Conservation (phyloP, 441 rosid species). For the Adansonia madagascariensis region DNA sequence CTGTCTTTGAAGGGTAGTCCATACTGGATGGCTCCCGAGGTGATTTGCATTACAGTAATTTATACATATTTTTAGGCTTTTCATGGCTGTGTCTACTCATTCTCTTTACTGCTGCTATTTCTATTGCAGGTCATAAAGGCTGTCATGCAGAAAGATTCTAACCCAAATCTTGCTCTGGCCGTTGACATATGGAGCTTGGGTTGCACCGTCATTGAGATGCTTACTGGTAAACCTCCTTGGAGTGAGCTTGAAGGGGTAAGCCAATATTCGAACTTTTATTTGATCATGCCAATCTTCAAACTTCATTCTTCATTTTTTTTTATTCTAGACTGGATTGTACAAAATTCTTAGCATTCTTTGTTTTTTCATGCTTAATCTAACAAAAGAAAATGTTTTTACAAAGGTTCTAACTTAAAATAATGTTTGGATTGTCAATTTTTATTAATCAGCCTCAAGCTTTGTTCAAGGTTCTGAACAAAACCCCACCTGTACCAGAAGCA, state of each 20-base stretch:
- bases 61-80: not conserved
- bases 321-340: not conserved
- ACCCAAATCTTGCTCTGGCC: conserved; percentile 57
- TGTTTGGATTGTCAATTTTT: conserved; percentile 24
- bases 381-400: not conserved
- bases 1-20: conserved; percentile 72
- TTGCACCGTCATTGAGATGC: conserved; percentile 64
- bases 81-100: not conserved
- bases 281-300: not conserved
- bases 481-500: conserved; percentile 58
- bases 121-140: conserved; percentile 52
- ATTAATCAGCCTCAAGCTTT: conserved; percentile 61
- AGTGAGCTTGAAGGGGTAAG: conserved; percentile 60
- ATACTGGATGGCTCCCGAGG: conserved; percentile 81
- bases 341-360: not conserved
- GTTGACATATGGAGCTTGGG: conserved; percentile 74
- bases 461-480: conserved; percentile 59
- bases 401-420: not conserved
- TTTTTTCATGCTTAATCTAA: not conserved
- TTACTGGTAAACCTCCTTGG: conserved; percentile 67
- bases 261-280: not conserved
- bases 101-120: not conserved
- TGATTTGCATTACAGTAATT: conserved; percentile 25
- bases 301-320: not conserved
- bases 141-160: conserved; percentile 42